phyloP scores from a whole-genome alignment of 1,284 basidiomycete genomes.

The Pseudomicrostroma phylloplanum region DNA sequence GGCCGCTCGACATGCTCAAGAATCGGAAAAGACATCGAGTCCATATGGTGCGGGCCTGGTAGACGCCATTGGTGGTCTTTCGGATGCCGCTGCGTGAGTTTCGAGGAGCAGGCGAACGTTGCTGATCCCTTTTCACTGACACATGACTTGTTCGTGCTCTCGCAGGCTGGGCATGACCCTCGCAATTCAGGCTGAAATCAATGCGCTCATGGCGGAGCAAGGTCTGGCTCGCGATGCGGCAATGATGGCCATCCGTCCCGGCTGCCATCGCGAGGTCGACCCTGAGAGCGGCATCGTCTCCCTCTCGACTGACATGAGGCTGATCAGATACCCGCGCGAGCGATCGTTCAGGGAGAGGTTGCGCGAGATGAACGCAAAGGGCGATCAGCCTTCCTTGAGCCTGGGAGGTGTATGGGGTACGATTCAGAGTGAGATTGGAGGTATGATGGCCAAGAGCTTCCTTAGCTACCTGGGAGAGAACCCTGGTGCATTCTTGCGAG shows the following conservation, averaged over 20 bases:
- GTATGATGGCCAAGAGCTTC: neutral
- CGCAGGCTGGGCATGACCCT: slow-evolving; percentile 15
- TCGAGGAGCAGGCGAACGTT: slow-evolving; percentile 23
- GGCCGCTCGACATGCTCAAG: neutral
- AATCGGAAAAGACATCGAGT: neutral
- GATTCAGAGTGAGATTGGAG: neutral
- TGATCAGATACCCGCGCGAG: slow-evolving; percentile 37
- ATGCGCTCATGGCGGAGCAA: neutral
- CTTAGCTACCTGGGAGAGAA: slow-evolving; percentile 1
- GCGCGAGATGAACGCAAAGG: slow-evolving; percentile 29
- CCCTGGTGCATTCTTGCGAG: slow-evolving; percentile 1
- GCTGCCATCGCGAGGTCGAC: slow-evolving; percentile 6
- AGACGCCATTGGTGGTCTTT: slow-evolving; percentile 52
- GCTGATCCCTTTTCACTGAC: neutral
- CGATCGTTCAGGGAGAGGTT: slow-evolving; percentile 32
- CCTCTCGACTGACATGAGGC: slow-evolving; percentile 29
- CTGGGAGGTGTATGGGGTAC: slow-evolving; percentile 11
- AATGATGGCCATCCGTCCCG: neutral
- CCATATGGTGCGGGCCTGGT: slow-evolving; percentile 50
- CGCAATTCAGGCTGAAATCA: neutral
- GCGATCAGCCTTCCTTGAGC: slow-evolving; percentile 25
- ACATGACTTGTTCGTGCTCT: slow-evolving; percentile 22
- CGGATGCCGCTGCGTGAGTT: slow-evolving; percentile 47
- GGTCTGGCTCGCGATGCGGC: neutral
- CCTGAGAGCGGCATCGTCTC: slow-evolving; percentile 20